Evolutionary conservation across 1,284 basidiomycete genomes (phyloP), one percentile per base, ranked within the genome.

Genomic region (Hortiboletus rubellus): DNA sequence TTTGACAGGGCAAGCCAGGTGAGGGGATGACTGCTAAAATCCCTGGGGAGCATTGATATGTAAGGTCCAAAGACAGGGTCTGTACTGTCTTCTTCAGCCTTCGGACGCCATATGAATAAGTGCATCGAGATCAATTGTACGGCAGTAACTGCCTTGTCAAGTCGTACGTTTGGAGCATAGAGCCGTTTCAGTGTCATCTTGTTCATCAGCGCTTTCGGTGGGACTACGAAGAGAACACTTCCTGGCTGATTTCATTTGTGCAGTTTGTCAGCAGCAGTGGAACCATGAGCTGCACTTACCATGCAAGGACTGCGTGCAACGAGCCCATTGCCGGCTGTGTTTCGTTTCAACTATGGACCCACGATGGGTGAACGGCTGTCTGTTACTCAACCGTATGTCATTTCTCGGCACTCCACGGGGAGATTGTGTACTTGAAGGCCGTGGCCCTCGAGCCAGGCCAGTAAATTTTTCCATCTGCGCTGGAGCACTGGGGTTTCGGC

Each of bases 11-110:
- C 76, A n/a, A 83, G 63, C 89, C 90, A 91, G 14, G 84, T 82
- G 15, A 94, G 75, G 11, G 93, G 93, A 75, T 95, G 93, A 58
- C 71, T 79, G 57, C 74, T 78, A 68, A 95, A 94, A 40, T 83
- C 74, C 52, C 70, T 68, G 4, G 92, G 93, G 17, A 96, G 74
- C 1, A 84, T 80, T 1, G 85, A 84, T 52, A 95, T 85, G 66
- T 92, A 95, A 3, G 86, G 83, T 24, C 85, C 84, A 73, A 90
- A 94, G n/a, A 71, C 67, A 57, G 81, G 77, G 63, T 92, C 85
- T 22, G 59, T 55, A 34, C 83, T 85, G 15, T 75, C 74, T 8
- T 66, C 59, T 12, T 71, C 66, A 41, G 56, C 59, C 65, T 60
- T 58, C 49, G 81, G 81, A 38, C 77, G 79, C 70, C 82, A 75